phyloP scores from a whole-genome alignment of 2,329 filamentous ascomycete species.

The Stagonosporopsis vannaccii region DNA sequence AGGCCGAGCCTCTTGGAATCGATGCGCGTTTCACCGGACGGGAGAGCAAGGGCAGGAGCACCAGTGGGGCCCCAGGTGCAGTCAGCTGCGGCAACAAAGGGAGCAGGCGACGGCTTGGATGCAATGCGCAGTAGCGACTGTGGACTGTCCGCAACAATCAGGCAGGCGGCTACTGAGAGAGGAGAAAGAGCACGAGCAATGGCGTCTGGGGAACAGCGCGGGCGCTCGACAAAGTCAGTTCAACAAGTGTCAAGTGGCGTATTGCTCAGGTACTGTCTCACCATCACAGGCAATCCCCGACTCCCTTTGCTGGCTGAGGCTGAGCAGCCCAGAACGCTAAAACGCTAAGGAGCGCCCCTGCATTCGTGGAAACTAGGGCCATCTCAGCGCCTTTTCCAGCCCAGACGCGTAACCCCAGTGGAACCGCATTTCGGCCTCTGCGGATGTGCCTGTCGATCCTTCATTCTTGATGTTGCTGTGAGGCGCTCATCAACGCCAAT shows the following conservation, averaged over 20 bases:
- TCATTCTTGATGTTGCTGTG: not conserved
- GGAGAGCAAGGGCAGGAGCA: conserved; percentile 7
- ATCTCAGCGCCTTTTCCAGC: not conserved
- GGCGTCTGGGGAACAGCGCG: conserved; percentile 5
- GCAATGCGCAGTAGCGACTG: conserved; percentile 1
- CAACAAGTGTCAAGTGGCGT: conserved; percentile 17
- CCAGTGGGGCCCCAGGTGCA: conserved; percentile 8
- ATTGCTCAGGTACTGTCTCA: conserved; percentile 16
- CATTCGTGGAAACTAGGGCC: conserved; percentile 7
- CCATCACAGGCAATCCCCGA: conserved; percentile 2
- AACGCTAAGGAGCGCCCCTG: conserved; percentile 10
- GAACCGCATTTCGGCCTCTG: conserved; percentile 8
- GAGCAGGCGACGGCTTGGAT: not conserved
- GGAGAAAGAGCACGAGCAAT: conserved; percentile 5
- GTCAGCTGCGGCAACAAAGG: conserved; percentile 13
- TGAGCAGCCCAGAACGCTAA: conserved; percentile 12
- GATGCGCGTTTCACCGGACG: conserved; percentile 20
- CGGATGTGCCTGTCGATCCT: conserved; percentile 11
- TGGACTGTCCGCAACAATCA: not conserved
- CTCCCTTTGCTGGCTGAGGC: conserved; percentile 13
- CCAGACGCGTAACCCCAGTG: conserved; percentile 16
- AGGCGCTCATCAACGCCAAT: not conserved
- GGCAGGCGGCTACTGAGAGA: not conserved
- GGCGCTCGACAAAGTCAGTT: conserved; percentile 11
- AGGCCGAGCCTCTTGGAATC: conserved; percentile 16